A percentile compares a stretch with the other conserved stretches of the same genome.
phyloP scores from a whole-genome alignment of 1,284 basidiomycete genomes.

The Megacollybia platyphylla region DNA sequence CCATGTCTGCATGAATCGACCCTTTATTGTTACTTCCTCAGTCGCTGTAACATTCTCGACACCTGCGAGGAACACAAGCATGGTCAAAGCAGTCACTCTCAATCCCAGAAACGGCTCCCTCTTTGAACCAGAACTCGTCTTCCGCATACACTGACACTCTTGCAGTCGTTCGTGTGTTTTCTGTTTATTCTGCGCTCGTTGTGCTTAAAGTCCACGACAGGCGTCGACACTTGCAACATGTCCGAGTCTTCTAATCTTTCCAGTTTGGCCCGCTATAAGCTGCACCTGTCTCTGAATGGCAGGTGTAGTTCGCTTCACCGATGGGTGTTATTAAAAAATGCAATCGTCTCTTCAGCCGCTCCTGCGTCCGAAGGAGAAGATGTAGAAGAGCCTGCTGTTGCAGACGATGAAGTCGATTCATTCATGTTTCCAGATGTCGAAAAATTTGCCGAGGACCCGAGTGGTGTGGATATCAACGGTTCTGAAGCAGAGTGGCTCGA shows the following conservation, averaged over 20 bases:
- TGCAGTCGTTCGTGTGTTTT: conserved; percentile 2
- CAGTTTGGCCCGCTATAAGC: conserved; percentile 60
- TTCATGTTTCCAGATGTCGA: conserved; percentile 72
- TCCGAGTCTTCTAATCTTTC: conserved; percentile 34
- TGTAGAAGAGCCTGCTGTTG: conserved; percentile 16
- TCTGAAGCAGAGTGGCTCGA: conserved; percentile 72
- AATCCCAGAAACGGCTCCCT: conserved; percentile 73
- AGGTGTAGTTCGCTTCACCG: conserved; percentile 61
- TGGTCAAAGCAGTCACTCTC: conserved; percentile 71
- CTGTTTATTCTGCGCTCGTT: neutral
- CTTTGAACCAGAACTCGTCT: conserved; percentile 74
- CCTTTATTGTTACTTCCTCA: neutral
- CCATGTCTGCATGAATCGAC: neutral
- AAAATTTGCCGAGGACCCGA: conserved; percentile 29
- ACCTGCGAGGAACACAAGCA: conserved; percentile 30
- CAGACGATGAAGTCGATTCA: conserved; percentile 37
- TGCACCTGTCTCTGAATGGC: conserved; percentile 45
- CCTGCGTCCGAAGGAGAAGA: conserved; percentile 19
- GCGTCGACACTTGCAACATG: conserved; percentile 18
- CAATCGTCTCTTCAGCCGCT: conserved; percentile 30
- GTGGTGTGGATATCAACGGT: conserved; percentile 21
- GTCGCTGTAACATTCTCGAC: neutral
- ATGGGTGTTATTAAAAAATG: conserved; percentile 79
- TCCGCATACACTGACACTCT: conserved; percentile 54
- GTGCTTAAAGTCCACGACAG: neutral